Evolutionary conservation across 805 yeast genomes (phyloP).

Genomic region (Candida ovalis): DNA sequence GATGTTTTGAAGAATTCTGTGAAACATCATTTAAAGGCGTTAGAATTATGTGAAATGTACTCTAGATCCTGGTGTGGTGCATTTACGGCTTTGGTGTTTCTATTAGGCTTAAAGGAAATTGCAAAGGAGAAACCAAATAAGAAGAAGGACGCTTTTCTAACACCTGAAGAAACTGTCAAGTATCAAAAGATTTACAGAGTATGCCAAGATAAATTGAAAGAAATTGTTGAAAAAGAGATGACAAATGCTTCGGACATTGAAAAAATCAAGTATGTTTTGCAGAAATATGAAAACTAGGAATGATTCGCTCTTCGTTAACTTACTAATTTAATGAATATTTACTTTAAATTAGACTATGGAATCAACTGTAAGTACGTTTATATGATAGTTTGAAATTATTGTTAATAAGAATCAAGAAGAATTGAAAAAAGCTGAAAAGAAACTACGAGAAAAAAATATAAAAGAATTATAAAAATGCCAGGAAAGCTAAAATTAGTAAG

Average conservation of each 20-base stretch:
- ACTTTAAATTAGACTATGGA: neutral
- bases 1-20: conserved; percentile 21
- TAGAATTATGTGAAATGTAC: conserved; percentile 71
- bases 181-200: conserved; percentile 34
- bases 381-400: too few relatives aligned
- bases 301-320: too few relatives aligned
- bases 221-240: conserved; percentile 28
- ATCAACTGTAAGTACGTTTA: too few relatives aligned
- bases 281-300: conserved; percentile 1
- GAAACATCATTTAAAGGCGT: conserved; percentile 60
- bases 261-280: conserved; percentile 33
- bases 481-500: too few relatives aligned
- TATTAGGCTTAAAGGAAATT: conserved; percentile 2
- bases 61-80: conserved; percentile 51
- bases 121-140: conserved; percentile 1
- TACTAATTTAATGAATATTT: neutral
- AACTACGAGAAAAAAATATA: too few relatives aligned
- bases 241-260: conserved; percentile 32
- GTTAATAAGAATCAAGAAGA: too few relatives aligned
- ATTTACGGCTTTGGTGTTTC: conserved; percentile 13
- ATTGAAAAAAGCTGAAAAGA: too few relatives aligned
- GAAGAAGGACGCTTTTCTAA: neutral
- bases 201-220: conserved; percentile 34
- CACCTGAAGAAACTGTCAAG: conserved; percentile 16
- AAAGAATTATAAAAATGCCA: too few relatives aligned